A percentile compares a stretch with the other conserved stretches of the same genome.
phyloP scores from a whole-genome alignment of 768 basidiomycete species.

The Hypholoma sublateritium region DNA sequence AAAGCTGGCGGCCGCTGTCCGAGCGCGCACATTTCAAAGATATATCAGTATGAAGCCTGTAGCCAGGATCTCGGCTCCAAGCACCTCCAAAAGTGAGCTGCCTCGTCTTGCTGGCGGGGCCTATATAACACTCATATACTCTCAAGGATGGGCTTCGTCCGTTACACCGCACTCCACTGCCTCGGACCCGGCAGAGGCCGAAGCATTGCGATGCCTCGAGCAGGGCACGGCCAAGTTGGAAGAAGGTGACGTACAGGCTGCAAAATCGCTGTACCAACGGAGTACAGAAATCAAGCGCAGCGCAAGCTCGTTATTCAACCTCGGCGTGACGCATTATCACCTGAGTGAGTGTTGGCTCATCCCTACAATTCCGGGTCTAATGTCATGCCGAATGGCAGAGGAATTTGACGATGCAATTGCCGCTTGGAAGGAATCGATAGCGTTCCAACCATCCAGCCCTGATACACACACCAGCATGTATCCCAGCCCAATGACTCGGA shows the following conservation, averaged over 20 bases:
- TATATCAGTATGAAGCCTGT: neutral
- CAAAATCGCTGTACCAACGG: conserved; percentile 74
- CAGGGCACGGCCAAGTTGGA: conserved; percentile 83
- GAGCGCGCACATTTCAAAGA: neutral
- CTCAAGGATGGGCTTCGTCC: conserved; percentile 76
- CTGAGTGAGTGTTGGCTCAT: conserved; percentile 55
- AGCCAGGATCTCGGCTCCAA: conserved; percentile 12
- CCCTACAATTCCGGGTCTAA: neutral
- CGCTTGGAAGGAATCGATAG: conserved; percentile 84
- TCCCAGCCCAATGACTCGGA: conserved; percentile 7
- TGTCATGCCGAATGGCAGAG: conserved; percentile 47
- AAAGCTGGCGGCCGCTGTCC: neutral
- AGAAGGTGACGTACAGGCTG: conserved; percentile 80
- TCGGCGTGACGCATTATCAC: conserved; percentile 89
- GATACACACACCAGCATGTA: conserved; percentile 85
- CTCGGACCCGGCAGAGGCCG: conserved; percentile 78
- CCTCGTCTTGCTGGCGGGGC: neutral
- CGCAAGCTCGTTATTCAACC: conserved; percentile 82
- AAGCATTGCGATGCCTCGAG: conserved; percentile 78
- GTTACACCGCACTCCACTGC: conserved; percentile 80
- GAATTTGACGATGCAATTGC: conserved; percentile 85
- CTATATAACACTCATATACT: conserved; percentile 3
- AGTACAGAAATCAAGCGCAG: conserved; percentile 79
- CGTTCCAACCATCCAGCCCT: conserved; percentile 77
- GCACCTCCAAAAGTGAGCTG: conserved; percentile 1